phyloP scores from a whole-genome alignment of 495 filamentous ascomycete genomes.

The Glarea lozoyensis region DNA sequence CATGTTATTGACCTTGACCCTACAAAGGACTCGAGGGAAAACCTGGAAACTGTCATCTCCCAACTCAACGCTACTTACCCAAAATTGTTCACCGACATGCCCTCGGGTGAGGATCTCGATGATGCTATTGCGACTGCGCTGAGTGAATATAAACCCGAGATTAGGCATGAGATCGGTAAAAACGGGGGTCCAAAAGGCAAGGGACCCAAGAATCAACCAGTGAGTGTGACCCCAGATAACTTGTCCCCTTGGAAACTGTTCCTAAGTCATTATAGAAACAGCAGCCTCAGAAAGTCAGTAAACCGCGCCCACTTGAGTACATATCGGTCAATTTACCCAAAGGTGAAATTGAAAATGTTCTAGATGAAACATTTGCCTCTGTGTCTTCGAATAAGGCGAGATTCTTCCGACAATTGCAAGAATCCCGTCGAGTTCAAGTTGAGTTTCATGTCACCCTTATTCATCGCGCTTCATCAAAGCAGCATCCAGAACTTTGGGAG shows the following conservation, averaged over 20 bases:
- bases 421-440: conserved; percentile 63
- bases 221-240: too few relatives aligned
- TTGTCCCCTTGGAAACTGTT: too few relatives aligned
- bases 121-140: conserved; percentile 68
- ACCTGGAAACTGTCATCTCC: conserved; percentile 72
- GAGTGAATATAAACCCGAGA: conserved; percentile 65
- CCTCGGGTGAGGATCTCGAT: conserved; percentile 66
- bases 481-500: conserved; percentile 62
- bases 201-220: conserved; percentile 18
- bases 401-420: conserved; percentile 69
- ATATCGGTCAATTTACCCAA: conserved; percentile 61
- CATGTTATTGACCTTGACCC: conserved; percentile 79
- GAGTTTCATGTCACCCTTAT: conserved; percentile 93
- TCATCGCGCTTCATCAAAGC: conserved; percentile 55
- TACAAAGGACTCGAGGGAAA: conserved; percentile 63
- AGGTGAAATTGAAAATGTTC: conserved; percentile 44
- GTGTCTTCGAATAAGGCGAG: conserved; percentile 38
- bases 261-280: too few relatives aligned
- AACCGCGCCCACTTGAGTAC: conserved; percentile 55
- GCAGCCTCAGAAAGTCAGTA: conserved; percentile 20
- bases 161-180: conserved; percentile 60
- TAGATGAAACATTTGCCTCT: conserved; percentile 59
- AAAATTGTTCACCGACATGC: conserved; percentile 61
- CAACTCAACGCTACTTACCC: conserved; percentile 66
- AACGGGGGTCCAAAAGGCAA: conserved; percentile 31